These are phyloP conservation scores for Vaccinium myrtillus DNA, from an alignment of 148 eudicot species.

Conservation along the genomic window DNA sequence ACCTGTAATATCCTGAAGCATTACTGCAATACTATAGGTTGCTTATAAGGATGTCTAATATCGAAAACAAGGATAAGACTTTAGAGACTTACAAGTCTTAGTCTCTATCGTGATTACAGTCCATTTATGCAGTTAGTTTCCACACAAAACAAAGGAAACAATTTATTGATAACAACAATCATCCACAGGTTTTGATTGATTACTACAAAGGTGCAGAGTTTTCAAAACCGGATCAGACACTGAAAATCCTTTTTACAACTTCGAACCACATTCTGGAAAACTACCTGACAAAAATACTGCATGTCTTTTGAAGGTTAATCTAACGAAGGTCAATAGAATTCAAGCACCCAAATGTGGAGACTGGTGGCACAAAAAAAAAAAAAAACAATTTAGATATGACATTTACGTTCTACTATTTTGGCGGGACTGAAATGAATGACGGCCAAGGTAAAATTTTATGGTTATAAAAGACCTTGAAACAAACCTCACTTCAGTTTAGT, in stretches of 20 bases:
- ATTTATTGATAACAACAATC: neutral
- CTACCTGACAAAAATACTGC: too few relatives aligned
- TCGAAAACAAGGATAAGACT: neutral
- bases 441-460: neutral
- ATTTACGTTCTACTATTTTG: neutral
- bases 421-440: neutral
- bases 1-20: conserved; percentile 14
- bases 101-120: neutral
- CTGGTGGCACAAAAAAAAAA: too few relatives aligned
- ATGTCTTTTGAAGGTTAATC: too few relatives aligned
- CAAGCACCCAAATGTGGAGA: too few relatives aligned
- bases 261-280: neutral
- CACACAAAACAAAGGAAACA: too few relatives aligned
- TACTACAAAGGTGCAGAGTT: too few relatives aligned
- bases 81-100: neutral
- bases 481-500: neutral
- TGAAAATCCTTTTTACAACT: neutral
- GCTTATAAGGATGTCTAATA: too few relatives aligned
- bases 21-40: neutral
- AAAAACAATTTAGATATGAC: neutral
- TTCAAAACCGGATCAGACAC: too few relatives aligned
- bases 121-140: neutral
- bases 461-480: neutral
- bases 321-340: too few relatives aligned
- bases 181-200: neutral